Conservation (phyloP, 495 filamentous ascomycete species). For the Hypoxylon subgilvum region DNA sequence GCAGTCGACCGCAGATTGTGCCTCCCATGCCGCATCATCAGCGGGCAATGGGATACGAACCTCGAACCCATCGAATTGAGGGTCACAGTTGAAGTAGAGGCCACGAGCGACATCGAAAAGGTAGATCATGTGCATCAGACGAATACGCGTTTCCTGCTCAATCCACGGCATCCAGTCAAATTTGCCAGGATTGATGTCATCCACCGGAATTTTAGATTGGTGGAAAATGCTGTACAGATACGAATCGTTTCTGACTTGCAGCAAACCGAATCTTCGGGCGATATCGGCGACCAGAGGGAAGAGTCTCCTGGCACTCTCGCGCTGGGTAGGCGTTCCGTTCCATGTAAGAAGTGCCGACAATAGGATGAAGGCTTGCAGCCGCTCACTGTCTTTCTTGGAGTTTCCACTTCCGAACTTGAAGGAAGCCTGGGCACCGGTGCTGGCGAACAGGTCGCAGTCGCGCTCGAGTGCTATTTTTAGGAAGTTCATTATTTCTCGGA, state of each 20-base stretch:
- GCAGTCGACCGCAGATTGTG: conserved; percentile 58
- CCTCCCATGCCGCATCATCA: conserved; percentile 73
- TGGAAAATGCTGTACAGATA: conserved; percentile 52
- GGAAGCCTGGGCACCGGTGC: conserved; percentile 41
- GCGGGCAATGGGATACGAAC: conserved; percentile 65
- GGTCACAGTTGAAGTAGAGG: conserved; percentile 68
- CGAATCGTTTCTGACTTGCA: conserved; percentile 49
- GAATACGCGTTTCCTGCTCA: conserved; percentile 69
- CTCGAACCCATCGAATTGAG: conserved; percentile 62
- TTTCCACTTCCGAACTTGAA: conserved; percentile 43
- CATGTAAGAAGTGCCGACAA: conserved; percentile 64
- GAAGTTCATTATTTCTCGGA: conserved; percentile 65
- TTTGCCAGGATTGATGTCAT: conserved; percentile 42
- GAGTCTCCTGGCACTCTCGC: conserved; percentile 58
- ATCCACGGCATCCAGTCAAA: conserved; percentile 69
- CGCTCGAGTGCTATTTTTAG: conserved; percentile 56
- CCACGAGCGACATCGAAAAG: conserved; percentile 62
- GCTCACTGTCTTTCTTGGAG: conserved; percentile 57
- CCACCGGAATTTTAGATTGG: conserved; percentile 47
- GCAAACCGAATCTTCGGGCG: conserved; percentile 56
- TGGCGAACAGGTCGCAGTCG: conserved; percentile 54
- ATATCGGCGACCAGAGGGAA: conserved; percentile 60
- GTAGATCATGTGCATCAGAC: conserved; percentile 66
- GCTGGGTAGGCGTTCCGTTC: conserved; percentile 66
- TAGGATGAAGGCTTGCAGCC: conserved; percentile 65